Evolutionary conservation across 2,329 filamentous ascomycete genomes (phyloP), one percentile per base, ranked within the genome.

Genomic region (Penicillium sp.): DNA sequence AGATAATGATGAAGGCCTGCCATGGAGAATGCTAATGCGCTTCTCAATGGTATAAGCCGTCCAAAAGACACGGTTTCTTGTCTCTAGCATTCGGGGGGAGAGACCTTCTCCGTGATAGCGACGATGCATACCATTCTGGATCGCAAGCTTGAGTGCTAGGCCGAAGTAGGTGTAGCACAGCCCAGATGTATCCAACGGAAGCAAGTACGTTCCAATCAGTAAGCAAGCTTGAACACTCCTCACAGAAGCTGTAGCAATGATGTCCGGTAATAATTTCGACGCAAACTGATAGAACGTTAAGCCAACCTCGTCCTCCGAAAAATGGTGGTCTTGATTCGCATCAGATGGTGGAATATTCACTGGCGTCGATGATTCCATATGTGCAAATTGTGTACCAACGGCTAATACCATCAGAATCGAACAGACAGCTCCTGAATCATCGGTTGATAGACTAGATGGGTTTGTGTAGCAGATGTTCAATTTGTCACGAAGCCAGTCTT

Each of bases 101-200:
- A 82, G 70, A 0, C 73, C 76, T 45, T 76, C 74, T 1, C 76
- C 78, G 1, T 74, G 68, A 52, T 78, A 79, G 49, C 73, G 77
- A 45, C 81, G 72, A 57, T 84, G 81, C 81, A 84, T 82, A 9
- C 81, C 81, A 60, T 84, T 84, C 54, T 83, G 81, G 13, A 84
- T 82, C 1, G 81, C 81, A 52, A 84, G 69, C 53, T 81, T 82
- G 39, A 83, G 69, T 2, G 80, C 79, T 12, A 84, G 64, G 6
- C 80, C 80, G 43, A 83, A 72, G 56, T 84, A 84, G 2, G 80
- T 81, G 57, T 83, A 84, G 2, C 79, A 79, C 18, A 84, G 65
- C 0, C 81, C 81, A 1, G 80, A 81, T 0, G 81, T 78, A 61
- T 84, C 81, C 0, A 83, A 70, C 0, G 81, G 81, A 6, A 84